A percentile compares a stretch with the other conserved stretches of the same genome.
Conservation (phyloP, 2,329 filamentous ascomycete species). For the Esteya vermicola region DNA sequence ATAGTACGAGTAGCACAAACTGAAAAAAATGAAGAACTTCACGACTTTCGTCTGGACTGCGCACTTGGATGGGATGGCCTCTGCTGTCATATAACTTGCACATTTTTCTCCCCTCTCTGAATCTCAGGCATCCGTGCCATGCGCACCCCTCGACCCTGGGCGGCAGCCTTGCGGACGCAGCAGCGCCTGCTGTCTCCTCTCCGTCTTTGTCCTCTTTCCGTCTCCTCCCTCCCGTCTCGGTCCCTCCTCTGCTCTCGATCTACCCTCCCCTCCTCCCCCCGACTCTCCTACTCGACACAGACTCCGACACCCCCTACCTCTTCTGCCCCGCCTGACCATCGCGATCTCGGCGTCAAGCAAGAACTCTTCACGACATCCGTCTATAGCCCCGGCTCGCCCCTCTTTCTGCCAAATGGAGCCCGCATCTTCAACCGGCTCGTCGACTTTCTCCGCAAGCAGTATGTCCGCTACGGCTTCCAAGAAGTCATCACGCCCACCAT, state of each 20-base stretch:
- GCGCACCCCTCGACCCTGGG: slow-evolving; percentile 12
- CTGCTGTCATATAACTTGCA: too few relatives aligned
- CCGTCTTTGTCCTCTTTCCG: not conserved
- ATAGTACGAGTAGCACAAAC: too few relatives aligned
- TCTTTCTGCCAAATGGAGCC: slow-evolving; percentile 71
- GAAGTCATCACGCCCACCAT: slow-evolving; percentile 85
- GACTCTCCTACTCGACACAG: not conserved
- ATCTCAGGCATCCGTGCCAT: slow-evolving; percentile 11
- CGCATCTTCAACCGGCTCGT: slow-evolving; percentile 74
- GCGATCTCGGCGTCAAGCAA: slow-evolving; percentile 48
- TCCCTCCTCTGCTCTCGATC: not conserved
- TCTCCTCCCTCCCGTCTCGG: not conserved
- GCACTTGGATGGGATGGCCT: too few relatives aligned
- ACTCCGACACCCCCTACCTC: slow-evolving; percentile 8
- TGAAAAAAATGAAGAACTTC: too few relatives aligned
- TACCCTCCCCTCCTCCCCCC: not conserved
- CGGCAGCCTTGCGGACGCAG: slow-evolving; percentile 1
- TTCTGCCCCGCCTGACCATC: slow-evolving; percentile 34
- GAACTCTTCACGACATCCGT: slow-evolving; percentile 65
- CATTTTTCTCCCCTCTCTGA: too few relatives aligned
- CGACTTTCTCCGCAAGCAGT: slow-evolving; percentile 70
- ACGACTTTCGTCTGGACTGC: too few relatives aligned
- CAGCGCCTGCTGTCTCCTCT: not conserved
- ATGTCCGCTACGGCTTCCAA: slow-evolving; percentile 70
- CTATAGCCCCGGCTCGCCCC: slow-evolving; percentile 74